Evolutionary conservation across 305 asterid genomes (phyloP).

Genomic region (Rubia balearica): DNA sequence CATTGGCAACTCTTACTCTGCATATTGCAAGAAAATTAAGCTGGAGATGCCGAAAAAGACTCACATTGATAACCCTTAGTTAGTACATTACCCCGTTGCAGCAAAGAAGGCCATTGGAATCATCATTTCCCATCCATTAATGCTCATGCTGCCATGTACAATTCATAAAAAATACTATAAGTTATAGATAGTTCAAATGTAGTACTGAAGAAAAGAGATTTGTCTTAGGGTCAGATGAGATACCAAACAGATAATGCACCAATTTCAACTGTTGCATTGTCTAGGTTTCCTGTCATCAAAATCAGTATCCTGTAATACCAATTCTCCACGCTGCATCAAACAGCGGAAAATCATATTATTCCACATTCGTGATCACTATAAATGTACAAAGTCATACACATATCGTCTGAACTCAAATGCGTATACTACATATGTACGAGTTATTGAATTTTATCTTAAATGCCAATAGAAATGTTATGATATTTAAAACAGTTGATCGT

Average conservation of each 20-base stretch:
- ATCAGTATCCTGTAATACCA: slow-evolving; percentile 55
- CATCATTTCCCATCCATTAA: slow-evolving; percentile 61
- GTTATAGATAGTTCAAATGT: background rate
- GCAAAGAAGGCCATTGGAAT: slow-evolving; percentile 53
- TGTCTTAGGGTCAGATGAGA: background rate
- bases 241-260: slow-evolving; percentile 56
- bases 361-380: background rate
- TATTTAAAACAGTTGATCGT: too few species aligned
- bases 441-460: too few species aligned
- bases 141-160: slow-evolving; percentile 37
- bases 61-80: background rate
- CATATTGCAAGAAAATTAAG: background rate
- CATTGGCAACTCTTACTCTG: slow-evolving; percentile 59
- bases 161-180: background rate
- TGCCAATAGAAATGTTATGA: too few species aligned
- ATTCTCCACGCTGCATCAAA: slow-evolving; percentile 47
- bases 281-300: slow-evolving; percentile 47
- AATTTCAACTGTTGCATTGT: slow-evolving; percentile 38
- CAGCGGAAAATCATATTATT: background rate
- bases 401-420: background rate
- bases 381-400: background rate
- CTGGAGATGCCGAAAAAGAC: background rate
- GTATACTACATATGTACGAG: too few species aligned
- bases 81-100: slow-evolving; percentile 41
- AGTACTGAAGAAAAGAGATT: background rate